These are phyloP conservation scores for Populus davidiana DNA, from an alignment of 345 rosid genomes.

Conservation along the genomic window DNA sequence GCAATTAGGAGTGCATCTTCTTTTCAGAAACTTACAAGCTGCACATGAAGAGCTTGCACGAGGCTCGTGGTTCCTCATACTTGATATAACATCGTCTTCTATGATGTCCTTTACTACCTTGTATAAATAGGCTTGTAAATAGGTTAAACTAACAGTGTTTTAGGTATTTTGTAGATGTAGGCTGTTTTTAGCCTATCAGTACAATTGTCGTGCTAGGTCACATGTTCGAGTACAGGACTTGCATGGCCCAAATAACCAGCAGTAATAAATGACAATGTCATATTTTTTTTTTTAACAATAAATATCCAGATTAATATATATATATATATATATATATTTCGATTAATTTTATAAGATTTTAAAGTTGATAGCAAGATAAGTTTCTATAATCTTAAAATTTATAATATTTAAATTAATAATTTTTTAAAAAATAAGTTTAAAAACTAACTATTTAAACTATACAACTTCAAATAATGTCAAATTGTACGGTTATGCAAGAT, in stretches of 20 bases:
- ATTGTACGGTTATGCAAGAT: neutral
- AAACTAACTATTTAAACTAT: too few species aligned
- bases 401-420: too few species aligned
- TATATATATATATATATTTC: too few species aligned
- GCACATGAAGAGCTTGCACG: conserved; percentile 85
- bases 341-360: too few species aligned
- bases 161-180: neutral
- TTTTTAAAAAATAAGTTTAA: too few species aligned
- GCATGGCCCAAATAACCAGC: neutral
- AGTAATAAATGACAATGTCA: neutral
- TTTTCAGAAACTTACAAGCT: conserved; percentile 84
- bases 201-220: neutral
- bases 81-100: conserved; percentile 2
- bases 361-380: fast-evolving
- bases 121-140: neutral
- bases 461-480: neutral
- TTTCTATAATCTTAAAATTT: too few species aligned
- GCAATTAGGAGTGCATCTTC: conserved; percentile 73
- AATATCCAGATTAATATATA: fast-evolving
- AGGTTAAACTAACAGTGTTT: neutral
- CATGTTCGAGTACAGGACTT: neutral
- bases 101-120: neutral
- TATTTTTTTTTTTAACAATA: neutral
- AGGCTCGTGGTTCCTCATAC: conserved; percentile 48
- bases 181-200: neutral